Conservation (phyloP, 768 basidiomycete genomes). For the Lactarius quietus region DNA sequence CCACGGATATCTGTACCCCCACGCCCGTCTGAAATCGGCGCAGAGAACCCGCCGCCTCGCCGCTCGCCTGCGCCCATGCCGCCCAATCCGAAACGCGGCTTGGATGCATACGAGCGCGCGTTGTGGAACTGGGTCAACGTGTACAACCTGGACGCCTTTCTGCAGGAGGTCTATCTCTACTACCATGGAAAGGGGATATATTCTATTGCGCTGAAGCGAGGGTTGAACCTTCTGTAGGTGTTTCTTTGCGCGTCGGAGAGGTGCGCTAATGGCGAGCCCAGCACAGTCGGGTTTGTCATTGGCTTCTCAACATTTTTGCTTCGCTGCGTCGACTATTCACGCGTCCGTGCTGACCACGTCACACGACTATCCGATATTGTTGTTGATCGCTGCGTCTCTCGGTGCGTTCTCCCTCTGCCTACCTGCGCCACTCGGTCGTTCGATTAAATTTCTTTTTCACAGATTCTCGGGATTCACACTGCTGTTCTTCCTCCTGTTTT, state of each 20-base stretch:
- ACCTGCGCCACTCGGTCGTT: neutral
- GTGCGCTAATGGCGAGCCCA: slow-evolving; percentile 39
- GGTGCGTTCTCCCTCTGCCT: slow-evolving; percentile 47
- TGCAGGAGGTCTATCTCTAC: slow-evolving; percentile 94
- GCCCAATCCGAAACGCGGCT: slow-evolving; percentile 55
- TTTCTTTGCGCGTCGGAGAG: slow-evolving; percentile 26
- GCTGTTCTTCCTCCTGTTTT: slow-evolving; percentile 80
- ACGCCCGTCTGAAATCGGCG: slow-evolving; percentile 60
- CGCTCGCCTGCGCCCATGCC: slow-evolving; percentile 28
- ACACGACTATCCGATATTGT: slow-evolving; percentile 77
- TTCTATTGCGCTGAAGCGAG: slow-evolving; percentile 85
- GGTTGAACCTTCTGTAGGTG: slow-evolving; percentile 92
- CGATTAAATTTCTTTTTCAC: slow-evolving; percentile 13
- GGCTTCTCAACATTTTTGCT: slow-evolving; percentile 96
- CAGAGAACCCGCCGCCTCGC: slow-evolving; percentile 32
- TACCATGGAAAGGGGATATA: slow-evolving; percentile 97
- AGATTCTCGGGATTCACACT: slow-evolving; percentile 85
- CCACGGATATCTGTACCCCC: slow-evolving; percentile 59
- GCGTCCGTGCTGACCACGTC: slow-evolving; percentile 61
- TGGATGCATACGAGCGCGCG: slow-evolving; percentile 86
- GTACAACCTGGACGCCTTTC: slow-evolving; percentile 91
- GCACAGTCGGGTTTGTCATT: slow-evolving; percentile 97
- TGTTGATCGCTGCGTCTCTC: slow-evolving; percentile 77
- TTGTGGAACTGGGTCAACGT: slow-evolving; percentile 99
- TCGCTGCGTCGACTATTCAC: slow-evolving; percentile 91